Conservation (phyloP, 2,329 filamentous ascomycete species). For the Colletotrichum tanaceti region DNA sequence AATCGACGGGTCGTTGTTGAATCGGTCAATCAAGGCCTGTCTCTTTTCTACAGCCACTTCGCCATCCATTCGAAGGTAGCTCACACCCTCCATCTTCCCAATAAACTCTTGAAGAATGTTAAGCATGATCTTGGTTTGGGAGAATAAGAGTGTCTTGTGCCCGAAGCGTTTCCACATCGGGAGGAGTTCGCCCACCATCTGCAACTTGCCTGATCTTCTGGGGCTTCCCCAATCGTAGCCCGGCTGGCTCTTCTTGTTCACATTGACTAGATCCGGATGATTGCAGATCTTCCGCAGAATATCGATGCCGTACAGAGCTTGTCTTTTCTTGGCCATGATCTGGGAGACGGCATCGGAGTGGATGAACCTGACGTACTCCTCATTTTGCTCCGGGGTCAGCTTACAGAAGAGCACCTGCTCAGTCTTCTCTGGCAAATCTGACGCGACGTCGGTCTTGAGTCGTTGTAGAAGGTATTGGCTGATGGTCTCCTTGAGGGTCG, state of each 20-base stretch:
- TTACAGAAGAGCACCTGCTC: constrained; percentile 98
- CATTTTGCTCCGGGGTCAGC: constrained; percentile 81
- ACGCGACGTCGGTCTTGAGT: constrained; percentile 92
- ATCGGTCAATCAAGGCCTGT: constrained; percentile 91
- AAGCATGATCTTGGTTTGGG: constrained; percentile 94
- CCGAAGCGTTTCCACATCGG: constrained; percentile 90
- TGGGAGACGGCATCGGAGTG: constrained; percentile 86
- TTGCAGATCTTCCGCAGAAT: constrained; percentile 97
- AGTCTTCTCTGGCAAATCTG: constrained; percentile 93
- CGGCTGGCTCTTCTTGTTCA: constrained; percentile 62
- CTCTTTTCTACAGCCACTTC: constrained; percentile 87
- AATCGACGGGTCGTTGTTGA: constrained; percentile 83
- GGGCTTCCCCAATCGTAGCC: constrained; percentile 83
- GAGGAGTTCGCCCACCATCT: constrained; percentile 88
- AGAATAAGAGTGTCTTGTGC: constrained; percentile 93
- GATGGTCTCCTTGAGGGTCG: constrained; percentile 92
- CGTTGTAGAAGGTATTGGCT: constrained; percentile 93
- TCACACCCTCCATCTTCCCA: constrained; percentile 72
- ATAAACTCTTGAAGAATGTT: constrained; percentile 92
- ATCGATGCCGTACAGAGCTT: constrained; percentile 90
- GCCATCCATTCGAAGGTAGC: constrained; percentile 92
- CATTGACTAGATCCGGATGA: constrained; percentile 88
- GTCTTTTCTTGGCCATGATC: constrained; percentile 78
- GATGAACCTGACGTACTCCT: constrained; percentile 84
- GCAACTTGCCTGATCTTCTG: constrained; percentile 92